These are phyloP conservation scores for Nigrospora oryzae DNA, from an alignment of 2,329 filamentous ascomycete species.

Conservation along the genomic window DNA sequence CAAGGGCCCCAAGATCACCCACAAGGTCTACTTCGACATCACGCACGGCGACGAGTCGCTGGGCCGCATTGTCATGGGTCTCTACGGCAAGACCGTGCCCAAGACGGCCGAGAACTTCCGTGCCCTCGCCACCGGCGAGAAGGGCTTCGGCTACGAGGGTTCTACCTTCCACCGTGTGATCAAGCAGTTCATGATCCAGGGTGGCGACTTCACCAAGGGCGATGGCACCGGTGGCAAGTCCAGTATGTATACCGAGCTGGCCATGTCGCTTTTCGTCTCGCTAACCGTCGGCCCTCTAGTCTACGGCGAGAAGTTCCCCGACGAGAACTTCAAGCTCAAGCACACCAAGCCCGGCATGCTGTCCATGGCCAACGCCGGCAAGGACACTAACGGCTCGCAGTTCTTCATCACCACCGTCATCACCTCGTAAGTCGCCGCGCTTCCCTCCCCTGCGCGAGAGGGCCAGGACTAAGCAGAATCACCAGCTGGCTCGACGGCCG, in stretches of 20 bases:
- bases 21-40: slow-evolving; percentile 90
- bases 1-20: slow-evolving; percentile 90
- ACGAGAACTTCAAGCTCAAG: slow-evolving; percentile 95
- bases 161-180: slow-evolving; percentile 86
- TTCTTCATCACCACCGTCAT: slow-evolving; percentile 86
- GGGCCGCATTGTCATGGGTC: slow-evolving; percentile 70
- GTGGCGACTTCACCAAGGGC: slow-evolving; percentile 77
- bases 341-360: slow-evolving; percentile 78
- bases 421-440: slow-evolving; percentile 51
- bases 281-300: slow-evolving; percentile 32
- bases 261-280: not conserved
- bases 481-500: slow-evolving; percentile 70
- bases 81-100: slow-evolving; percentile 82
- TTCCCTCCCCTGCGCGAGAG: not conserved
- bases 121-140: slow-evolving; percentile 75
- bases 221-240: slow-evolving; percentile 82
- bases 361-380: slow-evolving; percentile 79
- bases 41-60: slow-evolving; percentile 64
- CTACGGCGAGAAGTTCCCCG: slow-evolving; percentile 75
- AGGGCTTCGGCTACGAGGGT: slow-evolving; percentile 76
- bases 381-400: slow-evolving; percentile 81
- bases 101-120: slow-evolving; percentile 69
- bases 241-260: slow-evolving; percentile 40
- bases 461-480: slow-evolving; percentile 1
- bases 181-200: slow-evolving; percentile 88